Conservation (phyloP, 495 filamentous ascomycete genomes). For the Daldinia loculata region DNA sequence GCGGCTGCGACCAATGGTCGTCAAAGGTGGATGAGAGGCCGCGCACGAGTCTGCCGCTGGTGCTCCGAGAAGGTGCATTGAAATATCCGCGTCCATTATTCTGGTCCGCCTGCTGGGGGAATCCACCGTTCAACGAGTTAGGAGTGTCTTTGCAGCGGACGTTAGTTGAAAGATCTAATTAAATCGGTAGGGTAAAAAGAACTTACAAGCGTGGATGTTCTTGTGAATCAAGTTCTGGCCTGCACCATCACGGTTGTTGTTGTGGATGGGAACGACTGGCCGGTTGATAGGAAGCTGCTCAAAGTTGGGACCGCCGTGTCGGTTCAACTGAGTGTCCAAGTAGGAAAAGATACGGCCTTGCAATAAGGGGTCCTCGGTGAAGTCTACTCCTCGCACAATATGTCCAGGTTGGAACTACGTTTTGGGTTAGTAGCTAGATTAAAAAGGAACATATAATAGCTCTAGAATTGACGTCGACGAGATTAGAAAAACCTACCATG, state of each 20-base stretch:
- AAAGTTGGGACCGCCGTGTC: conserved; percentile 77
- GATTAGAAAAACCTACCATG: conserved; percentile 59
- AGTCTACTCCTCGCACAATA: conserved; percentile 76
- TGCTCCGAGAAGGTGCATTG: conserved; percentile 67
- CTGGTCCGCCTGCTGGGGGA: conserved; percentile 74
- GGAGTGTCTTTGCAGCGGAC: conserved; percentile 58
- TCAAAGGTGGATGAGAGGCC: conserved; percentile 70
- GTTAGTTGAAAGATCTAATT: conserved; percentile 14
- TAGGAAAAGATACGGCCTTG: conserved; percentile 80
- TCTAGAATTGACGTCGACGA: not conserved
- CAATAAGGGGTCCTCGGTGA: conserved; percentile 76
- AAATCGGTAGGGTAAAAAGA: not conserved
- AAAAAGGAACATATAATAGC: not conserved
- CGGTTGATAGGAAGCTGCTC: conserved; percentile 80
- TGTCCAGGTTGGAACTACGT: conserved; percentile 64
- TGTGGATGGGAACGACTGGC: conserved; percentile 69
- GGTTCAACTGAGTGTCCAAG: conserved; percentile 78
- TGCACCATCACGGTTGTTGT: conserved; percentile 75
- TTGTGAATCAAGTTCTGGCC: conserved; percentile 64
- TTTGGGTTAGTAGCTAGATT: conserved; percentile 6
- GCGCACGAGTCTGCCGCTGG: conserved; percentile 65
- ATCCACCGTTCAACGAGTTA: conserved; percentile 72
- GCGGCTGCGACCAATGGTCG: conserved; percentile 79
- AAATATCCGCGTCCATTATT: conserved; percentile 78
- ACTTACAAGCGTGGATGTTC: conserved; percentile 58